Percentiles rank a stretch among this genome's conserved stretches.
phyloP scores from a whole-genome alignment of 441 rosid genomes.

The Adansonia grandidieri region DNA sequence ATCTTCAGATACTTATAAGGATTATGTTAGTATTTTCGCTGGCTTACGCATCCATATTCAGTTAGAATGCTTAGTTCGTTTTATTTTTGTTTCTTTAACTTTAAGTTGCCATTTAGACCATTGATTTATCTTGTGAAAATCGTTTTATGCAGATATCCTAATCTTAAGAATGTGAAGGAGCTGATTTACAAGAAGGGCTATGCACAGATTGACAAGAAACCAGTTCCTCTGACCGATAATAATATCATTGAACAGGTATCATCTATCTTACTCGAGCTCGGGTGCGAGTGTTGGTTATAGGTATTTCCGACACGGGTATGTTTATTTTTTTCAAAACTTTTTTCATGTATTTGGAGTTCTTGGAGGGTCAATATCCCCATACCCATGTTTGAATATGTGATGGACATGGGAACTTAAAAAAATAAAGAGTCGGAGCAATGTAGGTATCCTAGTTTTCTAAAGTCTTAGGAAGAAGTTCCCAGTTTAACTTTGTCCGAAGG shows the following conservation, averaged over 20 bases:
- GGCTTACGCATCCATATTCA: not conserved
- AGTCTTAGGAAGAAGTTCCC: not conserved
- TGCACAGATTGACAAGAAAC: not conserved
- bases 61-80: not conserved
- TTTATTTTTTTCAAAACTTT: too few relatives aligned
- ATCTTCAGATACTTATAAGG: not conserved
- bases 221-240: conserved; percentile 1
- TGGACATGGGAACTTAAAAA: too few relatives aligned
- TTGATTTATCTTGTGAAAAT: not conserved
- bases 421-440: too few relatives aligned
- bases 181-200: conserved; percentile 10
- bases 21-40: not conserved
- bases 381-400: too few relatives aligned
- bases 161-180: conserved; percentile 62
- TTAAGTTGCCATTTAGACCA: not conserved
- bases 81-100: conserved; percentile 1
- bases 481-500: not conserved
- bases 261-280: too few relatives aligned
- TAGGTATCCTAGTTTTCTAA: not conserved
- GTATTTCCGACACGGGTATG: too few relatives aligned
- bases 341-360: too few relatives aligned
- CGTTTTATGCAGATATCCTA: conserved; percentile 63
- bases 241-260: conserved; percentile 10
- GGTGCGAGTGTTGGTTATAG: too few relatives aligned
- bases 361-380: too few relatives aligned